Percentiles rank a stretch among this genome's conserved stretches.
These are phyloP conservation scores for Phylloboletellus chloephorus DNA, from an alignment of 1,284 basidiomycete genomes.

Conservation along the genomic window DNA sequence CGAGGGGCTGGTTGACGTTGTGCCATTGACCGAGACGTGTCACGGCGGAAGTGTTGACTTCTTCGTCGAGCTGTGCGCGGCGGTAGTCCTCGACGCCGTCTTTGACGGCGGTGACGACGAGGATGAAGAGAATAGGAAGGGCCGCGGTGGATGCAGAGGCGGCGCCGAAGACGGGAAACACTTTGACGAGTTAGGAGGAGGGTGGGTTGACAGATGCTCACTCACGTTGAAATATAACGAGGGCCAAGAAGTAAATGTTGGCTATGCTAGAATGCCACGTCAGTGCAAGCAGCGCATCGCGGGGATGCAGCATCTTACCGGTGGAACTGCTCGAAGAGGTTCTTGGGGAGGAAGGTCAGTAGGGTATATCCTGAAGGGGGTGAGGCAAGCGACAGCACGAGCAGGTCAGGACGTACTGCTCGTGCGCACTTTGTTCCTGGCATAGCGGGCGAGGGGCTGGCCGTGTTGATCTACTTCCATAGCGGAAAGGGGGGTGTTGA, in stretches of 20 bases:
- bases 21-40: conserved; percentile 84
- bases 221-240: conserved; percentile 79
- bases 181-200: conserved; percentile 34
- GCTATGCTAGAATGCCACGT: conserved; percentile 55
- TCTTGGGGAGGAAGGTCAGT: conserved; percentile 91
- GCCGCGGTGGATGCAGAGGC: conserved; percentile 80
- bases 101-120: conserved; percentile 88
- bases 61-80: conserved; percentile 79
- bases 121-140: conserved; percentile 84
- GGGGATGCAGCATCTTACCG: conserved; percentile 42
- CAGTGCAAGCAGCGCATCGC: not conserved
- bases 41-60: conserved; percentile 86
- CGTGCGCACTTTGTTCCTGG: conserved; percentile 92
- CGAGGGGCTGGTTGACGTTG: conserved; percentile 84
- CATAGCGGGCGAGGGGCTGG: conserved; percentile 75
- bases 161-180: conserved; percentile 89
- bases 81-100: conserved; percentile 95
- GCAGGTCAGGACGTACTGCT: conserved; percentile 58
- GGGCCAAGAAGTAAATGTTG: conserved; percentile 86
- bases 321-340: conserved; percentile 87
- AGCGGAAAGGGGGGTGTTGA: conserved; percentile 65
- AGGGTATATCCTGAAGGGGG: conserved; percentile 71
- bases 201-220: not conserved
- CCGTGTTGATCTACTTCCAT: conserved; percentile 66
- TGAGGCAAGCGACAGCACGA: conserved; percentile 8